phyloP scores from a whole-genome alignment of 2,329 filamentous ascomycete species.

The Sclerotinia trifoliorum region DNA sequence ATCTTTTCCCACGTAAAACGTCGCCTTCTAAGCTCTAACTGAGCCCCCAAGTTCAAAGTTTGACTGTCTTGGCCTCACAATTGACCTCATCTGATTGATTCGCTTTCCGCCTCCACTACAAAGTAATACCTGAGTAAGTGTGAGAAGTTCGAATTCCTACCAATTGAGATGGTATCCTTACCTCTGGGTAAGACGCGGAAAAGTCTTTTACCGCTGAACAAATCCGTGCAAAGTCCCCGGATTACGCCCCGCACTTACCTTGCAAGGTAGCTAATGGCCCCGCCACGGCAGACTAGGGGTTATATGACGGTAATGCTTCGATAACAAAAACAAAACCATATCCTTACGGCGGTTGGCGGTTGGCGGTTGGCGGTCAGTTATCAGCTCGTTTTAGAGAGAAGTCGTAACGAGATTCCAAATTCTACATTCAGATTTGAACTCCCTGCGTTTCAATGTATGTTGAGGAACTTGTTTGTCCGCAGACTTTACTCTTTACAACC shows the following conservation, averaged over 20 bases:
- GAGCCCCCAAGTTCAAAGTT: too few relatives aligned
- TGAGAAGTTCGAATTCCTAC: background rate
- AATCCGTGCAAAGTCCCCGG: constrained; percentile 13
- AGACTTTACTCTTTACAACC: background rate
- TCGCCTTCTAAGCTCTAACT: background rate
- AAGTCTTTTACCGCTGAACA: constrained; percentile 17
- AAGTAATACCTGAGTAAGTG: background rate
- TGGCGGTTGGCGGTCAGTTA: background rate
- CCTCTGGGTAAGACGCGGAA: constrained; percentile 4
- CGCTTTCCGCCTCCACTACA: background rate
- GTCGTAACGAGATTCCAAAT: constrained; percentile 18
- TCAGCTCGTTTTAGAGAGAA: background rate
- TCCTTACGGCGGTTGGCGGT: too few relatives aligned
- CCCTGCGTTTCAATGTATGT: constrained; percentile 7
- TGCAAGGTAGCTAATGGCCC: background rate
- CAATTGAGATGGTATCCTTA: background rate
- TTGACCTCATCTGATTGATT: constrained; percentile 14
- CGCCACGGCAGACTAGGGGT: background rate
- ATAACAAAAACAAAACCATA: background rate
- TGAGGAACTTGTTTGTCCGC: constrained; percentile 1
- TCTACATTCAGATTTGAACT: background rate
- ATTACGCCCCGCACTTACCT: constrained; percentile 15
- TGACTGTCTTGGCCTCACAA: constrained; percentile 5
- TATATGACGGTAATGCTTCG: background rate
- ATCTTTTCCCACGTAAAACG: constrained; percentile 15